phyloP scores from a whole-genome alignment of 106 monocot genomes.

The Agapanthus africanus region DNA sequence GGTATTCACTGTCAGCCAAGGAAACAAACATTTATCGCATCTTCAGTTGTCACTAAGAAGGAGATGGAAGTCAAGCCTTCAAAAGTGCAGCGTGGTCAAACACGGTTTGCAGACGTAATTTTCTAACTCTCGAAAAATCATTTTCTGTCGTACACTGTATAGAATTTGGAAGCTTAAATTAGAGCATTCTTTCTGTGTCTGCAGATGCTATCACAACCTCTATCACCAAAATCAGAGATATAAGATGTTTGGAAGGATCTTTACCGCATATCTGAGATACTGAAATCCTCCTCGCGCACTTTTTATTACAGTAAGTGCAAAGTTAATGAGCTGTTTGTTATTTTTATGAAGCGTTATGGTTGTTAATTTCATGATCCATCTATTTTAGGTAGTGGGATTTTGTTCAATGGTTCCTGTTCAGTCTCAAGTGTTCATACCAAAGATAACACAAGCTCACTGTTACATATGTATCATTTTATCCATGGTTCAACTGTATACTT shows the following conservation, averaged over 20 bases:
- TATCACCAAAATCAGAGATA: too few species aligned
- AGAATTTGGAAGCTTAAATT: background rate
- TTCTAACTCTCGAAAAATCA: background rate
- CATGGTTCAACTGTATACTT: background rate
- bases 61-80: slow-evolving; percentile 17
- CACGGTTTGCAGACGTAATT: slow-evolving; percentile 54
- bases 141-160: background rate
- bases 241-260: too few species aligned
- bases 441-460: background rate
- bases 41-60: slow-evolving; percentile 11
- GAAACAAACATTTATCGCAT: slow-evolving; percentile 18
- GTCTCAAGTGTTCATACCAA: too few species aligned
- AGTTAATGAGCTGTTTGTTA: too few species aligned
- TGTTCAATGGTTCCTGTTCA: too few species aligned
- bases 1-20: slow-evolving; percentile 34
- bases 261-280: too few species aligned
- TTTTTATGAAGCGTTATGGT: too few species aligned
- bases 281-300: too few species aligned
- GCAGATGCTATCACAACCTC: slow-evolving; percentile 33
- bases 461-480: background rate
- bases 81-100: slow-evolving; percentile 20
- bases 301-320: too few species aligned
- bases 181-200: slow-evolving; percentile 1
- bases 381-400: too few species aligned
- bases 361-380: too few species aligned